Evolutionary conservation across 805 yeast species (phyloP).

Genomic region (Blastobotrys mokoenaii): DNA sequence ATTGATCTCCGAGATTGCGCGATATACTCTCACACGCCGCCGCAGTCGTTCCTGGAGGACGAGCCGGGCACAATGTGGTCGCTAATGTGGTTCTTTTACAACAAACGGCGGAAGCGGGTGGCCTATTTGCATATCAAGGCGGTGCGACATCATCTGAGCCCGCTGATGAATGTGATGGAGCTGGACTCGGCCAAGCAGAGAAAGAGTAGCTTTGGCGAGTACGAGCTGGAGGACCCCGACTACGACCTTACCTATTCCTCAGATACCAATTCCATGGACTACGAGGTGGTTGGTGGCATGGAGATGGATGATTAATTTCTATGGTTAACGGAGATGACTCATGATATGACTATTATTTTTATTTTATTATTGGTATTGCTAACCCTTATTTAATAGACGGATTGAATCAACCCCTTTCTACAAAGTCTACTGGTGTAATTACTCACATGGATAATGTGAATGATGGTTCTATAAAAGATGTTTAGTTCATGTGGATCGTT

Average conservation of each 20-base stretch:
- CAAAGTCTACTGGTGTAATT: too few relatives aligned
- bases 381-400: neutral
- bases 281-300: conserved; percentile 35
- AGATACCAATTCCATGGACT: conserved; percentile 22
- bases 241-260: conserved; percentile 34
- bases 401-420: too few relatives aligned
- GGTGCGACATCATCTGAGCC: conserved; percentile 31
- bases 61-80: conserved; percentile 60
- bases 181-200: conserved; percentile 23
- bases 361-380: neutral
- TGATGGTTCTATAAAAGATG: too few relatives aligned
- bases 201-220: neutral
- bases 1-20: conserved; percentile 57
- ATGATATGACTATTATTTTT: neutral
- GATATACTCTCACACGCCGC: conserved; percentile 34
- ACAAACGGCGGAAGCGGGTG: conserved; percentile 85
- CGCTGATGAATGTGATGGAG: conserved; percentile 17
- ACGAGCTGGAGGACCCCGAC: conserved; percentile 26
- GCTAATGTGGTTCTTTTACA: conserved; percentile 83
- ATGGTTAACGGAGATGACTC: too few relatives aligned
- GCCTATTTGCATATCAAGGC: conserved; percentile 73
- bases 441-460: too few relatives aligned
- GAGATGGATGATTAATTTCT: conserved; percentile 26
- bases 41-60: conserved; percentile 58
- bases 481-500: too few relatives aligned